Evolutionary conservation across 1,139 yeast species (phyloP).

Genomic region (Scheffersomyces illinoinensis): DNA sequence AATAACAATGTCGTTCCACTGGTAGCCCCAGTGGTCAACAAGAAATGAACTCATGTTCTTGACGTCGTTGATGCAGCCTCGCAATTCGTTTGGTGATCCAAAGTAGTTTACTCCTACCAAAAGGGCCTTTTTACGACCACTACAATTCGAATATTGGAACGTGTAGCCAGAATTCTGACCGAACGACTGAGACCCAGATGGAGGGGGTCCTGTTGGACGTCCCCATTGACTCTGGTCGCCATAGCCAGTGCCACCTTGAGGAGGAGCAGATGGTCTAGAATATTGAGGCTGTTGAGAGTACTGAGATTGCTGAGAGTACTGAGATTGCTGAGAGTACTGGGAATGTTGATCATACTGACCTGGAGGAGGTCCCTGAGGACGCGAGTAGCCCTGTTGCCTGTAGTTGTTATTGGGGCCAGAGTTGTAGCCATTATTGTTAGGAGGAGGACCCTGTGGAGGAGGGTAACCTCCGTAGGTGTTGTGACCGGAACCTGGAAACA

Average conservation of each 20-base stretch:
- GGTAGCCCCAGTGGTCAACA: conserved; percentile 63
- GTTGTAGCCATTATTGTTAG: conserved; percentile 5
- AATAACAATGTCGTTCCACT: conserved; percentile 77
- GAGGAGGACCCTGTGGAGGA: conserved; percentile 15
- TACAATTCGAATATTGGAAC: conserved; percentile 67
- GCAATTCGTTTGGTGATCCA: conserved; percentile 66
- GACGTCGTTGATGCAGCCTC: conserved; percentile 88
- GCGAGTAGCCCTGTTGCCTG: conserved; percentile 1
- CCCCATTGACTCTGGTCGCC: conserved; percentile 5
- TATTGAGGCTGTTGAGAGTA: conserved; percentile 4
- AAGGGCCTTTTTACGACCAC: conserved; percentile 78
- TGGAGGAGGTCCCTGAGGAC: conserved; percentile 17
- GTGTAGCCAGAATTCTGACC: conserved; percentile 23
- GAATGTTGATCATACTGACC: conserved; percentile 4
- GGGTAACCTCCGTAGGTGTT: conserved; percentile 10
- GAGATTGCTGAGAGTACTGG: not conserved
- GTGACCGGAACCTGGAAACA: conserved; percentile 26
- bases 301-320: not conserved
- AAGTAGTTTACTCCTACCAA: conserved; percentile 85
- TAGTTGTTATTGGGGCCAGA: not conserved
- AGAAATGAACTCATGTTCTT: conserved; percentile 61
- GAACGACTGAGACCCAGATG: conserved; percentile 21
- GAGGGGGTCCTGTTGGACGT: conserved; percentile 13
- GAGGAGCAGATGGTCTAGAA: conserved; percentile 7
- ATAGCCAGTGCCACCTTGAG: conserved; percentile 8